Evolutionary conservation across 768 basidiomycete genomes (phyloP), one percentile per base, ranked within the genome.

Genomic region (Phanerochaete carnosa): DNA sequence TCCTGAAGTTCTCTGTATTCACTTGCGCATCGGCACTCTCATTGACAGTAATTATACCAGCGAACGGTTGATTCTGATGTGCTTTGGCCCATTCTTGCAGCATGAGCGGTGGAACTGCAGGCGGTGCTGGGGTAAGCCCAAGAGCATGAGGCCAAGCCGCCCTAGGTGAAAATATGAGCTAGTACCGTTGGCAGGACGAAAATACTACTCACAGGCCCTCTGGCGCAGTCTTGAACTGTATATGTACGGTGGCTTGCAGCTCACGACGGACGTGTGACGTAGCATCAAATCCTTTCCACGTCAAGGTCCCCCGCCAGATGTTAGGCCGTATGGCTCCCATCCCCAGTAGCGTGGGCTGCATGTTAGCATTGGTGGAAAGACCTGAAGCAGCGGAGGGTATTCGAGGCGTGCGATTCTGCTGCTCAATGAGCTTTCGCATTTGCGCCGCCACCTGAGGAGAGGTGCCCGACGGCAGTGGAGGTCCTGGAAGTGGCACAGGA

Each of bases 81-180:
- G 72, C 74, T 51, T 70, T 77, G 33, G 85, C 69, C 87, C 87
- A 88, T 1, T 62, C 52, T 43, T 74, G 74, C 12, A 88, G 68
- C 9, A 81, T 79, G 1, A 19, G 37, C 22, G 46, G 33, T 0
- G 83, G 64, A 12, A 82, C 77, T 0, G 77, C 68, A 3, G 73
- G 77, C 45, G 80, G 77, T 45, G 72, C 72, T 25, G 79, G 74
- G 7, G 79, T 72, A 16, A 70, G 72, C 7, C 87, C 69, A 1
- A 69, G 64, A 63, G 88, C 63, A 2, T 66, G 57, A 1, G 88
- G 87, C 87, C 86, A 89, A 0, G 76, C 80, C 1, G 82, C 76
- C 7, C 88, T 89, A 65, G 23, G 32, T 43, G 30, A 53, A 3
- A 7, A 33, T 11, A 19, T 39, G 33, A 55, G 35, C 8, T 29